Conservation (phyloP, 768 basidiomycete species). For the Xanthoconium stramineum region DNA sequence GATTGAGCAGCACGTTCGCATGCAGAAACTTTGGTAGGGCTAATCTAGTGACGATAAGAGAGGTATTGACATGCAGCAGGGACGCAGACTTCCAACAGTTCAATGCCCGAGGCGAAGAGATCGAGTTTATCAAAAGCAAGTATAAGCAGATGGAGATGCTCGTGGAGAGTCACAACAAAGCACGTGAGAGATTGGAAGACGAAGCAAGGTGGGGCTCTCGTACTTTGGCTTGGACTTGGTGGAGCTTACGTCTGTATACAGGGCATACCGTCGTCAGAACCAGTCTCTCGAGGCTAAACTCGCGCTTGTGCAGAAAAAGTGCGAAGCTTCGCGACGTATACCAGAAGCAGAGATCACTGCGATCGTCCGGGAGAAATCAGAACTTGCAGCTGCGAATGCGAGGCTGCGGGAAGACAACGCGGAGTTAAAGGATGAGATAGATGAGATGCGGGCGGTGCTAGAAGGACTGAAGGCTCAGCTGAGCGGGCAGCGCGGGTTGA, state of each 20-base stretch:
- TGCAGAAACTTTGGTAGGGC: slow-evolving; percentile 75
- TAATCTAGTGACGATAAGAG: not conserved
- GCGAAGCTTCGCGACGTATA: slow-evolving; percentile 33
- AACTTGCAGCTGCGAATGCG: slow-evolving; percentile 47
- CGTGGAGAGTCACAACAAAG: slow-evolving; percentile 54
- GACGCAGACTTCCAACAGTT: slow-evolving; percentile 71
- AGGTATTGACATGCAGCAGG: slow-evolving; percentile 40
- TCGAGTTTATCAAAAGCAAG: slow-evolving; percentile 52
- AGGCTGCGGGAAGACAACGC: slow-evolving; percentile 58
- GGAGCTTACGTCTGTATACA: slow-evolving; percentile 23
- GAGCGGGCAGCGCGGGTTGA: slow-evolving; percentile 42
- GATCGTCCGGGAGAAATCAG: slow-evolving; percentile 45
- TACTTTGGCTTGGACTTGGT: not conserved
- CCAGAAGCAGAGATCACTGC: slow-evolving; percentile 42
- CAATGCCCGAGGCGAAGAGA: slow-evolving; percentile 58
- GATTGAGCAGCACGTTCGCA: slow-evolving; percentile 75
- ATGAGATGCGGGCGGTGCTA: slow-evolving; percentile 70
- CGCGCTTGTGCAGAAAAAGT: slow-evolving; percentile 42
- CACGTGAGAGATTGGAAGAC: slow-evolving; percentile 53
- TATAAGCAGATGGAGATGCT: slow-evolving; percentile 67
- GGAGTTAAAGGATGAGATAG: slow-evolving; percentile 50
- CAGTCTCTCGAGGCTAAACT: slow-evolving; percentile 60
- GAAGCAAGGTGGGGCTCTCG: slow-evolving; percentile 47
- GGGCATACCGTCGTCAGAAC: slow-evolving; percentile 56
- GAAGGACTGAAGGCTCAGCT: slow-evolving; percentile 60